Conservation (phyloP, 768 basidiomycete genomes). For the Suillus luteus region DNA sequence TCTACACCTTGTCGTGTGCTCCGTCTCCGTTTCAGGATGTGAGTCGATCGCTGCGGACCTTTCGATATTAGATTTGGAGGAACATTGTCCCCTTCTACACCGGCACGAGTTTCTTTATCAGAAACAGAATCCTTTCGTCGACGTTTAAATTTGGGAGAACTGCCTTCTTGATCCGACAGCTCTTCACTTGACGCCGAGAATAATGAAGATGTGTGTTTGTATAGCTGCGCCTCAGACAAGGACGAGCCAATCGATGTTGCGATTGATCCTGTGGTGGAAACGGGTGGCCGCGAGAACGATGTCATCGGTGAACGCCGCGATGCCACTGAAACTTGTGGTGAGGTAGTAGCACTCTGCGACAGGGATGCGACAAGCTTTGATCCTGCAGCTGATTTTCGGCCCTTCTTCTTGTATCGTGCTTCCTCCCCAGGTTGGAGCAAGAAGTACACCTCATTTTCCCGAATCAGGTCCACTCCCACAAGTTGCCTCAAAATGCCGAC, state of each 20-base stretch:
- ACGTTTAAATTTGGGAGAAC: conserved; percentile 9
- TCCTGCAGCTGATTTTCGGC: conserved; percentile 13
- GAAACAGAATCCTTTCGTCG: conserved; percentile 21
- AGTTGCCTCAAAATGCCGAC: conserved; percentile 59
- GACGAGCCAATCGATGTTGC: conserved; percentile 20
- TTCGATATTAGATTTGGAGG: conserved; percentile 2
- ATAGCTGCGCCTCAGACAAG: conserved; percentile 19
- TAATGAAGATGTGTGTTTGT: conserved; percentile 27
- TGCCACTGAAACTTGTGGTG: conserved; percentile 12
- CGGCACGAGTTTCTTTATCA: conserved; percentile 2
- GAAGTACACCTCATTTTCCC: conserved; percentile 68
- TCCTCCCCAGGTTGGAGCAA: conserved; percentile 54
- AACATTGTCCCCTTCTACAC: neutral
- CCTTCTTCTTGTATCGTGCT: conserved; percentile 13
- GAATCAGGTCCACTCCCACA: conserved; percentile 64
- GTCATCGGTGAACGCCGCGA: conserved; percentile 23
- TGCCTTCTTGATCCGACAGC: conserved; percentile 17
- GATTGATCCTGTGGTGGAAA: conserved; percentile 25
- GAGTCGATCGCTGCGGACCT: conserved; percentile 5
- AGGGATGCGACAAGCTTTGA: conserved; percentile 12
- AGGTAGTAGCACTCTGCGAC: conserved; percentile 8
- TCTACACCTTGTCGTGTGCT: conserved; percentile 37
- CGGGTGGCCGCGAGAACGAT: conserved; percentile 27
- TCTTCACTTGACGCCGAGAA: conserved; percentile 32
- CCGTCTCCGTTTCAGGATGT: conserved; percentile 16